Percentiles rank a stretch among this genome's conserved stretches.
These are phyloP conservation scores for Mycena epipterygia DNA, from an alignment of 768 basidiomycete genomes.

Conservation along the genomic window DNA sequence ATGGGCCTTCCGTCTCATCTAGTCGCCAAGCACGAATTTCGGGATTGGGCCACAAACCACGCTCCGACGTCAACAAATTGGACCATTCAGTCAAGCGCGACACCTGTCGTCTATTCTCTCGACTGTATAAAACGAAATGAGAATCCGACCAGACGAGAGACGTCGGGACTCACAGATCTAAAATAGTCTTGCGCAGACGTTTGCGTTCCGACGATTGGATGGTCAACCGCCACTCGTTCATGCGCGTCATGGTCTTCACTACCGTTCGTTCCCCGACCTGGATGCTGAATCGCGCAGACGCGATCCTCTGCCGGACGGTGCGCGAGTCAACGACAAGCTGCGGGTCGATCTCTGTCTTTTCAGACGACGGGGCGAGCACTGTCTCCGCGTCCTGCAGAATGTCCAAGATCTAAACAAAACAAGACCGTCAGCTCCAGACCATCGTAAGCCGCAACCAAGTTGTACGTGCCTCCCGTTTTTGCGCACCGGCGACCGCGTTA, in stretches of 20 bases:
- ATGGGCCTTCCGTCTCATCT: constrained; percentile 94
- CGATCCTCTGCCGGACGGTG: constrained; percentile 64
- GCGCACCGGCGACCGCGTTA: constrained; percentile 68
- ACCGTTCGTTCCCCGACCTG: constrained; percentile 75
- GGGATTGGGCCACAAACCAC: constrained; percentile 84
- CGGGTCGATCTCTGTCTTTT: constrained; percentile 67
- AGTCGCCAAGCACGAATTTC: constrained; percentile 75
- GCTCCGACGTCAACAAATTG: constrained; percentile 74
- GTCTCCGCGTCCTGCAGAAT: constrained; percentile 66
- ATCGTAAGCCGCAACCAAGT: not conserved
- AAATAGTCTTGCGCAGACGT: constrained; percentile 73
- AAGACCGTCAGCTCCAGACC: not conserved
- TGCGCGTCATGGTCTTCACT: constrained; percentile 71
- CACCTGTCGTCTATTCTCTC: constrained; percentile 82
- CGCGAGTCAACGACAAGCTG: constrained; percentile 65
- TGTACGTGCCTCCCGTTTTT: constrained; percentile 84
- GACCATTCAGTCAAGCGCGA: constrained; percentile 72
- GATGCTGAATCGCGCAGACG: constrained; percentile 70
- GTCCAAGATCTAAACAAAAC: constrained; percentile 65
- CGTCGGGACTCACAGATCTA: constrained; percentile 73
- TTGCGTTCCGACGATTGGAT: constrained; percentile 80
- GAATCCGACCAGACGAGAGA: not conserved
- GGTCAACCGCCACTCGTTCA: constrained; percentile 81
- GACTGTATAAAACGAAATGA: constrained; percentile 57
- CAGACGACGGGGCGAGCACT: constrained; percentile 63